Conservation (phyloP, 805 yeast species). For the Pichia rugopelliculosa region DNA sequence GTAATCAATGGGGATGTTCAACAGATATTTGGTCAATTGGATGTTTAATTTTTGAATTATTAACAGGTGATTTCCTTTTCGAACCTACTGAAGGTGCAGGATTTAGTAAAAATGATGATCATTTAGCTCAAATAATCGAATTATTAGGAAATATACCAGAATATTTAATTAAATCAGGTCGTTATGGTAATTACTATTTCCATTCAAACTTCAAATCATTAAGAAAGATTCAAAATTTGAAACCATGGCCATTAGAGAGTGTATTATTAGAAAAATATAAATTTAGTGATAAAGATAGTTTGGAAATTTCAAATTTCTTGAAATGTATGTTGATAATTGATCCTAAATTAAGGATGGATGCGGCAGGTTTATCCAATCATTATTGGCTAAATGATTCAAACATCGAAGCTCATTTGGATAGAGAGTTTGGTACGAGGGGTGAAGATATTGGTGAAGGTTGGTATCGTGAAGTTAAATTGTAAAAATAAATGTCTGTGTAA, state of each 20-base stretch:
- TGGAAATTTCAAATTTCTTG: constrained; percentile 66
- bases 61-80: constrained; percentile 91
- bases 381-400: constrained; percentile 75
- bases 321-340: constrained; percentile 75
- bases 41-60: constrained; percentile 79
- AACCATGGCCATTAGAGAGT: constrained; percentile 81
- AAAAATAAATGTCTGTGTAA: not conserved
- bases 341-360: constrained; percentile 84
- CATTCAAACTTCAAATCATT: constrained; percentile 37
- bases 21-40: constrained; percentile 97
- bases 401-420: constrained; percentile 70
- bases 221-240: constrained; percentile 70
- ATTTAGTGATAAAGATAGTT: constrained; percentile 58
- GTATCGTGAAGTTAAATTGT: constrained; percentile 52
- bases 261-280: constrained; percentile 85
- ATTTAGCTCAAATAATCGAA: constrained; percentile 90
- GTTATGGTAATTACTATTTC: constrained; percentile 41
- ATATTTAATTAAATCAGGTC: constrained; percentile 56
- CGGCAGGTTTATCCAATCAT: constrained; percentile 90
- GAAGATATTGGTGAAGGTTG: constrained; percentile 83
- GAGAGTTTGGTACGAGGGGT: constrained; percentile 75
- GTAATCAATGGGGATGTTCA: constrained; percentile 89
- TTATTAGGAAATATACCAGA: constrained; percentile 33
- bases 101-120: constrained; percentile 89
- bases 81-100: constrained; percentile 78